Evolutionary conservation across 495 filamentous ascomycete genomes (phyloP), one percentile per base, ranked within the genome.

Genomic region (Podospora comata): DNA sequence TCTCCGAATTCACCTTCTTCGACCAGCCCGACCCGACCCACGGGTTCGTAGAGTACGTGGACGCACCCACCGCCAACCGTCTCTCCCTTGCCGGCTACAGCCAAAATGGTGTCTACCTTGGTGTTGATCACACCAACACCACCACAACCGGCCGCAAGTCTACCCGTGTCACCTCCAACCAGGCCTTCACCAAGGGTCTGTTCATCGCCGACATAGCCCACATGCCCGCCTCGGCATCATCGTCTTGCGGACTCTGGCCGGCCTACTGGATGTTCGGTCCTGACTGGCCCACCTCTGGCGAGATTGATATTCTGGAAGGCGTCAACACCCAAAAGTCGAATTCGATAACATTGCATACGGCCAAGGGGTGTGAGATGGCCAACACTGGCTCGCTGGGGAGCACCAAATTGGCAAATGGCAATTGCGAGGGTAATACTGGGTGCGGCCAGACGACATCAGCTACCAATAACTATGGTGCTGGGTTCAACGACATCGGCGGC

Each of bases 291-390:
- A 75, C 78, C 13, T 82, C 85, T 48, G 94, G 94, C 23, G 94
- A 97, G 78, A 93, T 96, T 69, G 93, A 97, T 82, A 93, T 97
- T 71, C 89, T 97, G 75, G 93, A 97, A 75, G 91, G 91, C 55
- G 90, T 96, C 68, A 92, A 95, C 78, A 72, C 80, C 44, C 83
- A 89, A 62, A 77, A 82, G 0, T 79, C 84, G 64, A 90, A 94
- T 70, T 75, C 83, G 54, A 87, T 96, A 70, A 89, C 92, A 2
- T 82, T 97, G 44, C 94, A 97, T 76, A 95, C 92, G 0, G 75
- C 75, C 9, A 77, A 83, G 15, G 84, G 85, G n/a, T 96, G 92
- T 77, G 79, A 71, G 48, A 79, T 93, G 44, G 39, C 60, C 66
- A 79, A 79, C 62, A 76, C 78, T 11, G 84, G 83, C 59, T 77